Evolutionary conservation across 805 yeast genomes (phyloP), one percentile per base, ranked within the genome.

Genomic region (Grigorovia jiainica): DNA sequence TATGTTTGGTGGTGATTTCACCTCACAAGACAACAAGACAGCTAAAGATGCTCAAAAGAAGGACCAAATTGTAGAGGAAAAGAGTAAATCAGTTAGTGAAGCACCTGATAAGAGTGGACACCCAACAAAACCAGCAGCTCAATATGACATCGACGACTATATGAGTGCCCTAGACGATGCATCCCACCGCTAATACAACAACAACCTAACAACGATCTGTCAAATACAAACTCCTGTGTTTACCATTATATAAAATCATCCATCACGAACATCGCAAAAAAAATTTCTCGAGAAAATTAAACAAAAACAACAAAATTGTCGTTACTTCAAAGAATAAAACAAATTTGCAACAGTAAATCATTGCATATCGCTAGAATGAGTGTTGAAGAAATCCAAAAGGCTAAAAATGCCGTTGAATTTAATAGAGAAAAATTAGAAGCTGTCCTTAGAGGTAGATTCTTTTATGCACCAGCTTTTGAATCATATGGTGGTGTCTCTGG

Each of bases 401-500:
- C 63, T 27, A 61, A 51, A 48, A 44, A 54, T 23, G 56, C 59
- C 20, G 52, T 52, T 42, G 68, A 62, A 43, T 84, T 90, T 62
- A 77, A 76, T 55, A 83, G 99, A 65, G 98, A 92, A 50, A 71
- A 76, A 49, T 72, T 92, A 58, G 99, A 92, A 66, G 80, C 83
- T 63, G 86, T 89, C 44, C 71, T 92, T 56, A 92, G 90, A 66
- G 82, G 97, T 65, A 79, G 99, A 63, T 92, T 92, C 72, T 92
- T 92, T 68, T 94, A 77, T 63, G 96, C 97, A 15, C 99, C 99
- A 50, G 81, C 97, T 29, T 92, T 92, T 58, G 98, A 92, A 63
- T 78, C 90, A 49, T 92, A 92, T 64, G 98, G 98, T 53, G 98
- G 98, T 65, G 97, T 92, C 36, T 85, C 96, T 38, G 99, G 99